A percentile compares a stretch with the other conserved stretches of the same genome.
Evolutionary conservation across 2,329 filamentous ascomycete genomes (phyloP).

Genomic region (Aspergillus fijiensis): DNA sequence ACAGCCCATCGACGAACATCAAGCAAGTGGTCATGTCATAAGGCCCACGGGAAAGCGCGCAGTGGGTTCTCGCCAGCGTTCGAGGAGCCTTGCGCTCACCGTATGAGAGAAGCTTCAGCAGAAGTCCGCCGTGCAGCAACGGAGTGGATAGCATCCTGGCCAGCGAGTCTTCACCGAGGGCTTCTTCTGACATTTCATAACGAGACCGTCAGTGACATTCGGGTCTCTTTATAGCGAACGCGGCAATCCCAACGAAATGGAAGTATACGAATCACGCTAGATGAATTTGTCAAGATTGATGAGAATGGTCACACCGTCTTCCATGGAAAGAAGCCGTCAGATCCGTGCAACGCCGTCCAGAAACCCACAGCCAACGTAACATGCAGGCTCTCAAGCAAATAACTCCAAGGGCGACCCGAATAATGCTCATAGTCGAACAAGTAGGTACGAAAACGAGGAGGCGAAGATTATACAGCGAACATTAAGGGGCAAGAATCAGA

Average conservation of each 20-base stretch:
- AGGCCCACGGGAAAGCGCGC: not conserved
- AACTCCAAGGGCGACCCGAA: conserved; percentile 34
- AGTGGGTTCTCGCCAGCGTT: not conserved
- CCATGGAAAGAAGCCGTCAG: conserved; percentile 34
- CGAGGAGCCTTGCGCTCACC: not conserved
- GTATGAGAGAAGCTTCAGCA: not conserved
- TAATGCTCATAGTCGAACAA: conserved; percentile 36
- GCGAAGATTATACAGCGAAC: conserved; percentile 33
- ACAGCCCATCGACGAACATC: not conserved
- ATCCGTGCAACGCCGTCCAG: conserved; percentile 42
- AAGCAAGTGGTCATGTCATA: not conserved
- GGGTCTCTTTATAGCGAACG: conserved; percentile 16
- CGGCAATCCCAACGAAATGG: conserved; percentile 25
- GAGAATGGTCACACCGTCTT: conserved; percentile 37
- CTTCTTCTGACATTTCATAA: not conserved
- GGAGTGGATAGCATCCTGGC: not conserved
- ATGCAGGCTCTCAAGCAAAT: conserved; percentile 35
- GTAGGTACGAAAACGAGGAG: conserved; percentile 30
- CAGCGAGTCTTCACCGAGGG: not conserved
- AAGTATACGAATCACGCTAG: conserved; percentile 38
- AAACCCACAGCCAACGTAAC: conserved; percentile 33
- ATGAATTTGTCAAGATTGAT: conserved; percentile 39
- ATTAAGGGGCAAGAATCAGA: conserved; percentile 16
- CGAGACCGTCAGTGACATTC: not conserved
- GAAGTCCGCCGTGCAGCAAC: not conserved